phyloP scores from a whole-genome alignment of 2,329 filamentous ascomycete genomes.

The Calonectria leucothoes region DNA sequence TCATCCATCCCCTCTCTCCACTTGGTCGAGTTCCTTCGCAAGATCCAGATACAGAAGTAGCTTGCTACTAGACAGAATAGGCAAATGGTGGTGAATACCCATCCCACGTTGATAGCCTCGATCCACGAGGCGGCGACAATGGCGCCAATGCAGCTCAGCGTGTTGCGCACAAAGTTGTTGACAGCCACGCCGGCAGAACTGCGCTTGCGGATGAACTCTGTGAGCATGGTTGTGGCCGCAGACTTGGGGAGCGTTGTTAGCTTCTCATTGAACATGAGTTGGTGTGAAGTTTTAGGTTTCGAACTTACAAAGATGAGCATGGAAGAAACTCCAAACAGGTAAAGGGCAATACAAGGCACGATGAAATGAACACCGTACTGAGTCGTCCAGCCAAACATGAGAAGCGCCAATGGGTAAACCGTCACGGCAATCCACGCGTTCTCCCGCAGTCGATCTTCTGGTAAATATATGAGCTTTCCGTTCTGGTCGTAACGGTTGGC shows the following conservation, averaged over 20 bases:
- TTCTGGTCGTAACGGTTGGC: constrained; percentile 75
- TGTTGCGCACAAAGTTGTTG: constrained; percentile 85
- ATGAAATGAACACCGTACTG: constrained; percentile 74
- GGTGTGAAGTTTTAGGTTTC: background rate
- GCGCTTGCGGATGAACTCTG: constrained; percentile 81
- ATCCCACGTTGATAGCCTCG: constrained; percentile 77
- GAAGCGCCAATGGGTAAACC: constrained; percentile 75
- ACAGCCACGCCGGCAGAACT: constrained; percentile 80
- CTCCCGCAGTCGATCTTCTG: constrained; percentile 85
- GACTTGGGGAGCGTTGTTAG: constrained; percentile 48
- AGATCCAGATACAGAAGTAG: constrained; percentile 67
- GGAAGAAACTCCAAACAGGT: constrained; percentile 79
- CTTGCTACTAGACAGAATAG: constrained; percentile 68
- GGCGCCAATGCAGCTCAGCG: constrained; percentile 78
- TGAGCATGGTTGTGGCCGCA: constrained; percentile 83
- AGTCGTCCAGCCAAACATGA: constrained; percentile 83
- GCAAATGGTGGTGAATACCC: constrained; percentile 74
- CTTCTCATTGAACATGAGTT: background rate
- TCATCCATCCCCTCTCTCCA: constrained; percentile 75
- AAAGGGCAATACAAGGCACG: constrained; percentile 72
- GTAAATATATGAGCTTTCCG: constrained; percentile 75
- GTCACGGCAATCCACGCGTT: constrained; percentile 82
- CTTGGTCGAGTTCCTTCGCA: constrained; percentile 68
- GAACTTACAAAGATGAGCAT: constrained; percentile 80
- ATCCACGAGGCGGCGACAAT: constrained; percentile 79